phyloP scores from a whole-genome alignment of 2,329 filamentous ascomycete genomes.

The Dendrostoma leiphaemia region DNA sequence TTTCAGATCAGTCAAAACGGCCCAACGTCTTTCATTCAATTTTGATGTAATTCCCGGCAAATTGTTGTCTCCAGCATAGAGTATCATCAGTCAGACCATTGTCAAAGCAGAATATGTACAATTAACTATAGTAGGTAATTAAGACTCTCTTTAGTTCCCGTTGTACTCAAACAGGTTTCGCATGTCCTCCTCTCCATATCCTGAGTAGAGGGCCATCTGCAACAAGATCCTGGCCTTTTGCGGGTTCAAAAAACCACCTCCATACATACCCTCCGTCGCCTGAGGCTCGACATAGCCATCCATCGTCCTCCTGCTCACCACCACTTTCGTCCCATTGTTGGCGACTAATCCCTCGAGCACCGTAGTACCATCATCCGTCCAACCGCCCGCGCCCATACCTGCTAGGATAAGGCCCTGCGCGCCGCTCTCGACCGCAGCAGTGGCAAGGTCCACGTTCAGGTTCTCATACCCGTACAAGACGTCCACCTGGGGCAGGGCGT shows the following conservation, averaged over 20 bases:
- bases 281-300: slow-evolving; percentile 48
- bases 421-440: slow-evolving; percentile 45
- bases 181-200: slow-evolving; percentile 20
- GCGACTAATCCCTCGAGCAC: slow-evolving; percentile 43
- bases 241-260: slow-evolving; percentile 53
- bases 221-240: slow-evolving; percentile 54
- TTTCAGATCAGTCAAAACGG: too few species aligned
- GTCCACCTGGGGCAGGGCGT: slow-evolving; percentile 53
- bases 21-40: too few species aligned
- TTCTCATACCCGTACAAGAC: slow-evolving; percentile 56
- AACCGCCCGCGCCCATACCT: slow-evolving; percentile 53
- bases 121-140: too few species aligned
- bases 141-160: too few species aligned
- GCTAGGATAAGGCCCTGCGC: slow-evolving; percentile 55
- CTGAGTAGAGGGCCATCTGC: slow-evolving; percentile 34
- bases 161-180: slow-evolving; percentile 10
- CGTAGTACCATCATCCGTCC: slow-evolving; percentile 36
- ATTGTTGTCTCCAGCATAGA: too few species aligned
- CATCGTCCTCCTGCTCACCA: slow-evolving; percentile 49
- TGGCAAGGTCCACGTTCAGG: slow-evolving; percentile 45
- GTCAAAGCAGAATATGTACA: too few species aligned
- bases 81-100: too few species aligned
- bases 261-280: slow-evolving; percentile 32
- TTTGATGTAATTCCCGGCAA: too few species aligned
- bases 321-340: slow-evolving; percentile 45